phyloP scores from a whole-genome alignment of 768 basidiomycete genomes.

The Termitomyces sp. region DNA sequence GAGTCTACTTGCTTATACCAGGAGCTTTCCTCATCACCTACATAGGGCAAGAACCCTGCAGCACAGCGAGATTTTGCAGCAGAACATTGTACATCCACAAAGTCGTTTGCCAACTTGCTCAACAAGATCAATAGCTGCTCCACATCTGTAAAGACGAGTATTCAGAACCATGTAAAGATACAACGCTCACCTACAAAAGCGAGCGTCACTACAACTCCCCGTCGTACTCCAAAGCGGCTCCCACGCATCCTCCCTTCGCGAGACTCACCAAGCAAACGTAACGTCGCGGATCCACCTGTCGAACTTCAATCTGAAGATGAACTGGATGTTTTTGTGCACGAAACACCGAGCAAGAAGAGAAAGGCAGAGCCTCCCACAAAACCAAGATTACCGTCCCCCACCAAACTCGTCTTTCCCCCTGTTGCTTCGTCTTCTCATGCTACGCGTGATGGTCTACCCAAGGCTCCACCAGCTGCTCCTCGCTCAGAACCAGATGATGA shows the following conservation, averaged over 20 bases:
- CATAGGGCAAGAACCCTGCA: conserved; percentile 9
- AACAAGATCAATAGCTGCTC: conserved; percentile 21
- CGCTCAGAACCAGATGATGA: background rate
- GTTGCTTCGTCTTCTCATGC: conserved; percentile 14
- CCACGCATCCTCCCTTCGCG: conserved; percentile 30
- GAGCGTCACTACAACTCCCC: conserved; percentile 17
- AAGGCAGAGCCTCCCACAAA: conserved; percentile 23
- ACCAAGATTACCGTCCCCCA: background rate
- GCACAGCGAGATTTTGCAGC: conserved; percentile 18
- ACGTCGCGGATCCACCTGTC: conserved; percentile 10
- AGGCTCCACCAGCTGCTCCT: background rate
- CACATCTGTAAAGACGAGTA: conserved; percentile 16
- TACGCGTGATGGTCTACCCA: background rate
- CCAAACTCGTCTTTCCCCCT: conserved; percentile 4
- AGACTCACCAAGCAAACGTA: conserved; percentile 36
- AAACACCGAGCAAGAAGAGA: conserved; percentile 40
- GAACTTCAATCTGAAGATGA: conserved; percentile 21
- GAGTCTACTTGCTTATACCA: background rate
- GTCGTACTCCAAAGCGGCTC: conserved; percentile 19
- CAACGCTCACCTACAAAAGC: conserved; percentile 16
- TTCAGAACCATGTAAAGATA: conserved; percentile 15
- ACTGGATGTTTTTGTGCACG: conserved; percentile 26
- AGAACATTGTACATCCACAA: conserved; percentile 19
- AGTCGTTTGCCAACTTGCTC: conserved; percentile 19
- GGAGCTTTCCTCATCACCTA: background rate